Conservation (phyloP, 2,329 filamentous ascomycete species). For the Colletotrichum incanum region DNA sequence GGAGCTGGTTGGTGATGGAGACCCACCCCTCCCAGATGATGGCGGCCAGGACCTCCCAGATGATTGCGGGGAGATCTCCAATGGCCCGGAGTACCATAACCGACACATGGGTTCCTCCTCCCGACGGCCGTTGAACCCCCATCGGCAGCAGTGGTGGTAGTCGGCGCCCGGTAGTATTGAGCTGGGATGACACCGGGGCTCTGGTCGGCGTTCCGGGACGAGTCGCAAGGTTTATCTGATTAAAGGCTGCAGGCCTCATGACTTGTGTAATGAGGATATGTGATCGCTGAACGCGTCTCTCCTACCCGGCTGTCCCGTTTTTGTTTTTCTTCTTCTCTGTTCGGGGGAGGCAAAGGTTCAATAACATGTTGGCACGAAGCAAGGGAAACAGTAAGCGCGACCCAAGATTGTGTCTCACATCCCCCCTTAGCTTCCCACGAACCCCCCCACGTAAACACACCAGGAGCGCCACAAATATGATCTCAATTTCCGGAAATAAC, state of each 20-base stretch:
- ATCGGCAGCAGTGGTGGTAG: conserved; percentile 10
- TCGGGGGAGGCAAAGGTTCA: conserved; percentile 2
- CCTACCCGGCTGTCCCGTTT: background rate
- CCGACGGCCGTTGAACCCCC: conserved; percentile 21
- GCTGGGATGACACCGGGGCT: background rate
- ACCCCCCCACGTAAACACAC: conserved; percentile 23
- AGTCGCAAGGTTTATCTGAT: conserved; percentile 1
- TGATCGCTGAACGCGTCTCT: background rate
- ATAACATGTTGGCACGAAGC: conserved; percentile 1
- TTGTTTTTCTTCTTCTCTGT: background rate
- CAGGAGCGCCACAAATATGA: conserved; percentile 37
- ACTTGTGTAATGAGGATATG: background rate
- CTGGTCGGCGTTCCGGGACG: background rate
- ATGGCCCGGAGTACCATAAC: conserved; percentile 38
- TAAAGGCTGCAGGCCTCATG: conserved; percentile 10
- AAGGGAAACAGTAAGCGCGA: conserved; percentile 28
- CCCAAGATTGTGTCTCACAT: conserved; percentile 32
- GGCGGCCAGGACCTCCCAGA: conserved; percentile 39
- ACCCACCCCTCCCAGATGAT: conserved; percentile 31
- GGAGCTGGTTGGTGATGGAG: conserved; percentile 39
- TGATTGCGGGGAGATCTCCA: conserved; percentile 29
- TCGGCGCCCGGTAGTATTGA: conserved; percentile 3
- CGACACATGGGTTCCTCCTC: conserved; percentile 25
- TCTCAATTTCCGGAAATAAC: conserved; percentile 26
- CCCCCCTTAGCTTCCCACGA: conserved; percentile 40